phyloP scores from a whole-genome alignment of 1,284 basidiomycete species.

The Kalmanozyma brasiliensis region DNA sequence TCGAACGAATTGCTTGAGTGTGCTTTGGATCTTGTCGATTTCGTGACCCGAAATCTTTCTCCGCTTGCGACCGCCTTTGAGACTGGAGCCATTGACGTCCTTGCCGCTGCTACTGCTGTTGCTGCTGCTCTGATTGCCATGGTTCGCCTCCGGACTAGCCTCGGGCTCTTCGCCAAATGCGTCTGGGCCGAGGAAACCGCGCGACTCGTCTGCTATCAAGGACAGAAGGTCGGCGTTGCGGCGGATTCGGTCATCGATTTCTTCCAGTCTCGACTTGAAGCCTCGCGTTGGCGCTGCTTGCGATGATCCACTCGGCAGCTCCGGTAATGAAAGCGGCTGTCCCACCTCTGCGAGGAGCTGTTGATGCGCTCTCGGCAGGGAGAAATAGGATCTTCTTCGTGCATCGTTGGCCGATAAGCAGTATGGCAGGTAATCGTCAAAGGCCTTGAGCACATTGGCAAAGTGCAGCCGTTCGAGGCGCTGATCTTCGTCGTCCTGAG shows the following conservation, averaged over 20 bases:
- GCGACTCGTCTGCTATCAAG: slow-evolving; percentile 56
- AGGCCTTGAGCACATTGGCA: slow-evolving; percentile 57
- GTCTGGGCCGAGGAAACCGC: slow-evolving; percentile 55
- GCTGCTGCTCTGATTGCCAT: slow-evolving; percentile 11
- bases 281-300: slow-evolving; percentile 10
- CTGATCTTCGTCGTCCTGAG: slow-evolving; percentile 30
- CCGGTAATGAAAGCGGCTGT: slow-evolving; percentile 39
- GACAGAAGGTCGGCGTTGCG: slow-evolving; percentile 62
- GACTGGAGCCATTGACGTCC: background rate
- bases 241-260: slow-evolving; percentile 67
- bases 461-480: slow-evolving; percentile 60
- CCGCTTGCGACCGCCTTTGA: slow-evolving; percentile 18
- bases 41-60: slow-evolving; percentile 53
- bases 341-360: slow-evolving; percentile 49
- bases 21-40: slow-evolving; percentile 65
- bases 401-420: slow-evolving; percentile 58
- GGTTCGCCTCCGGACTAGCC: background rate
- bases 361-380: slow-evolving; percentile 59
- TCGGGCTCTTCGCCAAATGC: slow-evolving; percentile 2
- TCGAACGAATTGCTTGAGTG: slow-evolving; percentile 64
- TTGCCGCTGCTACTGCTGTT: slow-evolving; percentile 10
- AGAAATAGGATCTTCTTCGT: slow-evolving; percentile 54
- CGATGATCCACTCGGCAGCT: slow-evolving; percentile 12
- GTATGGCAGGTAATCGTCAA: slow-evolving; percentile 64
- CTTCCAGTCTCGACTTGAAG: slow-evolving; percentile 55